Percentiles rank a stretch among this genome's conserved stretches.
phyloP scores from a whole-genome alignment of 257 asterid genomes.

The Misopates orontium region DNA sequence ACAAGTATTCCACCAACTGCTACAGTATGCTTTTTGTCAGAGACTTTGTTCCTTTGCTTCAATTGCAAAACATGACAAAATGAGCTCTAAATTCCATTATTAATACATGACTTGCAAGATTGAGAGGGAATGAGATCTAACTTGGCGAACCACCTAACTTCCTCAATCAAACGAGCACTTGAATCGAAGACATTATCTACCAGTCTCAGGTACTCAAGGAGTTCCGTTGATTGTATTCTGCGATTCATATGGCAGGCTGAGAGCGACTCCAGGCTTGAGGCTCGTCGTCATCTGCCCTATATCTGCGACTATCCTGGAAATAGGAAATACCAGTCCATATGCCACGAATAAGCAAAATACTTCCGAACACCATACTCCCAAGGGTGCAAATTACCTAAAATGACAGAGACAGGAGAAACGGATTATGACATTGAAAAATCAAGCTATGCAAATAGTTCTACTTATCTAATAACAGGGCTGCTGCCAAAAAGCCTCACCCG shows the following conservation, averaged over 20 bases:
- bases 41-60: not conserved
- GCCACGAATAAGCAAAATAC: constrained; percentile 78
- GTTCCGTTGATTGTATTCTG: not conserved
- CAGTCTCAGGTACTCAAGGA: not conserved
- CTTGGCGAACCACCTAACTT: not conserved
- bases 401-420: not conserved
- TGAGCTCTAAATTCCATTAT: not conserved
- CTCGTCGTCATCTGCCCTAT: constrained; percentile 69
- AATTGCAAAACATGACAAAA: not conserved
- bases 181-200: not conserved
- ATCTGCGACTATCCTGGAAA: constrained; percentile 62
- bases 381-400: constrained; percentile 88
- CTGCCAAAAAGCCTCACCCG: not conserved
- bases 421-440: constrained; percentile 14
- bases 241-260: constrained; percentile 50
- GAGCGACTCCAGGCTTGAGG: constrained; percentile 57
- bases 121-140: not conserved
- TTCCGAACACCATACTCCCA: constrained; percentile 77
- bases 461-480: not conserved
- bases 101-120: not conserved
- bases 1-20: not conserved
- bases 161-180: not conserved
- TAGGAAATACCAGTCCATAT: constrained; percentile 78
- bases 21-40: not conserved
- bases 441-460: not conserved